Evolutionary conservation across 768 basidiomycete genomes (phyloP), one percentile per base, ranked within the genome.

Genomic region (Suillus cothurnatus): DNA sequence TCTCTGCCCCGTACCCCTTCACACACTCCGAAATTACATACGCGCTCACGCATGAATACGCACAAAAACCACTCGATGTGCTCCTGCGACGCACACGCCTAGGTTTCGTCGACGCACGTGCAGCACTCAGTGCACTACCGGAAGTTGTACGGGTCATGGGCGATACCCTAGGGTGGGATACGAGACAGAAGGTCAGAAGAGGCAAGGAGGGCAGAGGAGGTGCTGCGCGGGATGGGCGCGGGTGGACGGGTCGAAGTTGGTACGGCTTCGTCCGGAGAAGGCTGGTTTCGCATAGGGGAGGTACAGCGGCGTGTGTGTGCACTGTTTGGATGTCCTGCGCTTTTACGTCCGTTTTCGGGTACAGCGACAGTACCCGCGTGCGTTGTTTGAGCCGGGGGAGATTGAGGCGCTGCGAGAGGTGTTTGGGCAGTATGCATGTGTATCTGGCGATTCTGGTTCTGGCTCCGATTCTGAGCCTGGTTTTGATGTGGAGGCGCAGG

Each of bases 31-130:
- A 99, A 79, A 89, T 96, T 8, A 88, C 88, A 57, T 97, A 97
- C 73, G 95, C 95, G 0, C 84, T 90, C 26, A 88, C 88, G 17
- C 83, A 94, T 75, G 97, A 99, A 79, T 98, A 97, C 77, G 97
- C 96, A 0, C 85, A 87, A 65, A 95, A 91, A n/a, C 93, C 95
- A 14, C 82, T 91, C 64, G 97, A 99, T 77, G 92, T 99, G 69
- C 88, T 99, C 73, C 93, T 94, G 2, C 90, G 97, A 1, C 90
- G 96, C 65, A 92, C 92, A 12, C 91, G 97, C n/a, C 84, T 99
- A 34, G 89, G 93, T 9, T 99, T 98, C 86, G 88, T 99, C 69
- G 95, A 97, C 75, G 91, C 89, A 0, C 89, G 90, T 64, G 92
- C 91, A 1, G 90, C 97, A 0, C 84, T 96, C 38, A 87, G 90